Conservation (phyloP, 2,329 filamentous ascomycete genomes). For the Capronia coronata region DNA sequence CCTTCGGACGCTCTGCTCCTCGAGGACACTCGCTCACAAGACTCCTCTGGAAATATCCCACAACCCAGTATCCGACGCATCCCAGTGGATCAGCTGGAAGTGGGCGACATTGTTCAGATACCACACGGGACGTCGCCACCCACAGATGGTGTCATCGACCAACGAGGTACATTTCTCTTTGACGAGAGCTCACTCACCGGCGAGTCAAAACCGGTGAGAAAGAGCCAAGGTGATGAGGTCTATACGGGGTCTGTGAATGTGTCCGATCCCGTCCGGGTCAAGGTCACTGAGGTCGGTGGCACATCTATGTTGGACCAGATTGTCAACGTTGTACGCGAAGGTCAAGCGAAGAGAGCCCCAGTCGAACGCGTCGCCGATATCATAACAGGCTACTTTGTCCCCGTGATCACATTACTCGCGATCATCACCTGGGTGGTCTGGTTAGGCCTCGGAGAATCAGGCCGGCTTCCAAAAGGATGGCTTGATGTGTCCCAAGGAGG, state of each 20-base stretch:
- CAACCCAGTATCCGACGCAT: conserved; percentile 41
- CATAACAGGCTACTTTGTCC: conserved; percentile 46
- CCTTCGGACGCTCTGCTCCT: conserved; percentile 71
- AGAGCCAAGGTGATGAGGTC: conserved; percentile 38
- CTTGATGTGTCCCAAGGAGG: conserved; percentile 43
- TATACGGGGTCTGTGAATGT: conserved; percentile 45
- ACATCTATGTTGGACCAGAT: conserved; percentile 48
- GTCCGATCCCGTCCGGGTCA: conserved; percentile 41
- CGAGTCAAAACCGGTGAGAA: conserved; percentile 43
- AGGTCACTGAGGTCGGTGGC: conserved; percentile 41
- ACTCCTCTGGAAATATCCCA: conserved; percentile 4
- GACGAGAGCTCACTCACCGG: conserved; percentile 84
- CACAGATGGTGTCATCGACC: conserved; percentile 62
- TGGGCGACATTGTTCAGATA: conserved; percentile 67
- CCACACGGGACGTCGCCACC: conserved; percentile 76
- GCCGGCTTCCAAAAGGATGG: conserved; percentile 45
- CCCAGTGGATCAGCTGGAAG: conserved; percentile 62
- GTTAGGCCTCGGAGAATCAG: conserved; percentile 41
- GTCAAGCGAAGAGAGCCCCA: conserved; percentile 45
- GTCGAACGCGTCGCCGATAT: conserved; percentile 44
- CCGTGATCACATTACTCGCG: conserved; percentile 44
- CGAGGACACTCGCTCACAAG: conserved; percentile 9
- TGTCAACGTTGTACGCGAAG: conserved; percentile 44
- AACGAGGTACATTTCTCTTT: conserved; percentile 58
- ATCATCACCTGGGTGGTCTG: conserved; percentile 44